A percentile compares a stretch with the other conserved stretches of the same genome.
These are phyloP conservation scores for Yamadazyma pseudoaaseri DNA, from an alignment of 1,139 yeast genomes.

Conservation along the genomic window DNA sequence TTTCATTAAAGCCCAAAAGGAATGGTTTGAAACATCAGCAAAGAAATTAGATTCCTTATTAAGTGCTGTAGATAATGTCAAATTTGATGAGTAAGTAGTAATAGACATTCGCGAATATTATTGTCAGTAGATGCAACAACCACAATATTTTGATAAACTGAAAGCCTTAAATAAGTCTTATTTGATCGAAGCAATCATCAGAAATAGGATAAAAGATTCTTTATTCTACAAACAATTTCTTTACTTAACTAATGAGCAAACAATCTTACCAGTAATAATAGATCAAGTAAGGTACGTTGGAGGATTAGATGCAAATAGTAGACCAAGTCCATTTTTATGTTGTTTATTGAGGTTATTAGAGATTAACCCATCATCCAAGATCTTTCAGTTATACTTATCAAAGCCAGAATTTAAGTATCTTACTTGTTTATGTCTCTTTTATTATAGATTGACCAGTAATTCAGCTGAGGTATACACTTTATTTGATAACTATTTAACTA, in stretches of 20 bases:
- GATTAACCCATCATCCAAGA: constrained; percentile 55
- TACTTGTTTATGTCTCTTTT: constrained; percentile 58
- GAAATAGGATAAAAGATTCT: constrained; percentile 68
- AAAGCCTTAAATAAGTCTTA: constrained; percentile 46
- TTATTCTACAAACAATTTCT: constrained; percentile 67
- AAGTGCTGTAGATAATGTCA: constrained; percentile 32
- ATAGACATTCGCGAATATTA: neutral
- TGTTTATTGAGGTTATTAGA: constrained; percentile 62
- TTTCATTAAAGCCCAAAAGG: constrained; percentile 65
- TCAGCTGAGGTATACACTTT: constrained; percentile 45
- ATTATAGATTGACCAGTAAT: constrained; percentile 50
- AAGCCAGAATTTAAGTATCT: constrained; percentile 64
- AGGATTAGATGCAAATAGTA: constrained; percentile 46
- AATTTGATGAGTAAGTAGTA: constrained; percentile 28
- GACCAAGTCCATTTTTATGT: constrained; percentile 66
- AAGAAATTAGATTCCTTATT: constrained; percentile 35
- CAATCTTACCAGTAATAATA: constrained; percentile 34
- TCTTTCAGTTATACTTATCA: constrained; percentile 48
- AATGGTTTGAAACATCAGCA: constrained; percentile 54
- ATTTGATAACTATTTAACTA: constrained; percentile 54
- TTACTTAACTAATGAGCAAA: constrained; percentile 55
- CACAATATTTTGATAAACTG: constrained; percentile 23
- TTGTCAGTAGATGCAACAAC: constrained; percentile 5
- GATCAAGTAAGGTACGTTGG: constrained; percentile 46
- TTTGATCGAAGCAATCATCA: constrained; percentile 62